Conservation (phyloP, 495 filamentous ascomycete genomes). For the Echria macrotheca region DNA sequence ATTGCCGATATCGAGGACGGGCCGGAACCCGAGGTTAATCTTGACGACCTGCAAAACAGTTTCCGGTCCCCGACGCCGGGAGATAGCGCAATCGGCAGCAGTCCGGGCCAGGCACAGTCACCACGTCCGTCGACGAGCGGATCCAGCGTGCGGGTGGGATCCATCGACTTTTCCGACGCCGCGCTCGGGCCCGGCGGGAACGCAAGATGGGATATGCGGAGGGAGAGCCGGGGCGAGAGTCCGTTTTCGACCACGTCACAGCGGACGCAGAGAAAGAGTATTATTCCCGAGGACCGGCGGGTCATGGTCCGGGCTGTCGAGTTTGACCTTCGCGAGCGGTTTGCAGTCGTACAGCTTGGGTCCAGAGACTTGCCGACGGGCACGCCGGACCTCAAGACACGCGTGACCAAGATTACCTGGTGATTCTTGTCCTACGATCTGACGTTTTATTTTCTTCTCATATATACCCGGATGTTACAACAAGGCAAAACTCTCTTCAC, state of each 20-base stretch:
- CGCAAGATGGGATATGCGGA: conserved; percentile 30
- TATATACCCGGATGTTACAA: conserved; percentile 15
- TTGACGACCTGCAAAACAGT: neutral
- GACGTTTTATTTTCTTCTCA: neutral
- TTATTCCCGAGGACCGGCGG: conserved; percentile 42
- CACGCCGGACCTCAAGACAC: conserved; percentile 39
- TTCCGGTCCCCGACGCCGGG: neutral
- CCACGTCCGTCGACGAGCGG: conserved; percentile 24
- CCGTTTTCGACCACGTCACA: conserved; percentile 3
- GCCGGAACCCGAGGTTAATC: conserved; percentile 20
- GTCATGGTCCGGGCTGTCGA: conserved; percentile 51
- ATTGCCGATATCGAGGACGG: conserved; percentile 55
- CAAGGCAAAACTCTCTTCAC: no score
- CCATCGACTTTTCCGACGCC: conserved; percentile 29
- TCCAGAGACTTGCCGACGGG: conserved; percentile 44
- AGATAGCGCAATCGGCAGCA: conserved; percentile 1
- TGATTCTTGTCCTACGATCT: conserved; percentile 17
- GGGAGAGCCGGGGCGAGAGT: conserved; percentile 23
- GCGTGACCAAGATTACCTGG: conserved; percentile 41
- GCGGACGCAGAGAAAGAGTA: neutral
- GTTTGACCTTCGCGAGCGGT: conserved; percentile 46
- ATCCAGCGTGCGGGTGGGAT: conserved; percentile 15
- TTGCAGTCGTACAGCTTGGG: conserved; percentile 44
- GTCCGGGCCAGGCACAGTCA: conserved; percentile 25
- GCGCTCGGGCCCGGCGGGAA: conserved; percentile 41